Evolutionary conservation across 768 basidiomycete genomes (phyloP).

Genomic region (Lactarius tabidus): DNA sequence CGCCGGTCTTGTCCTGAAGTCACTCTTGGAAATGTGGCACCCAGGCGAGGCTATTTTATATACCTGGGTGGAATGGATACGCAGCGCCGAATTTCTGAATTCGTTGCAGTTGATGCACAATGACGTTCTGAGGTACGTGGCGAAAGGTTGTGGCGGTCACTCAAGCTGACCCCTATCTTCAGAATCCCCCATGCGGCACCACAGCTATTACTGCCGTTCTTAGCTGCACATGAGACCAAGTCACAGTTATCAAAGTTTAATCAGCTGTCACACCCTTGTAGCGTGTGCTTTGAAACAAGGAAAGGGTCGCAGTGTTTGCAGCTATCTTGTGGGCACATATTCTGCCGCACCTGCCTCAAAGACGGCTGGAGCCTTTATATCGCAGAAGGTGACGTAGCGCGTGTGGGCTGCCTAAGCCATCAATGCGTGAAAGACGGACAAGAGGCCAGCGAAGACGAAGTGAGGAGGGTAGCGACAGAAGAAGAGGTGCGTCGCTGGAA

Average conservation of each 20-base stretch:
- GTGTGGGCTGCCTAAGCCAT: conserved; percentile 79
- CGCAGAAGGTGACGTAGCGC: conserved; percentile 67
- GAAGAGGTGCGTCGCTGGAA: conserved; percentile 68
- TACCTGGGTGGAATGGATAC: conserved; percentile 68
- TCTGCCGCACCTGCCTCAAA: conserved; percentile 74
- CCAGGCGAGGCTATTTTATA: conserved; percentile 60
- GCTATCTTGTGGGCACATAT: conserved; percentile 71
- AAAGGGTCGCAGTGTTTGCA: conserved; percentile 75
- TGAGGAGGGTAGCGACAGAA: conserved; percentile 64
- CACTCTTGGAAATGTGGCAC: conserved; percentile 56
- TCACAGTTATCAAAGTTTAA: conserved; percentile 54
- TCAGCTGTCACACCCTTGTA: conserved; percentile 61
- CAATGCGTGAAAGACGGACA: conserved; percentile 64
- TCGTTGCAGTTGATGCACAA: conserved; percentile 37
- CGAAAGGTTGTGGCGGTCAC: background rate
- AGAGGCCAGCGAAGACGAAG: conserved; percentile 66
- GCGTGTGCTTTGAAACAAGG: conserved; percentile 67
- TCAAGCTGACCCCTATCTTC: background rate
- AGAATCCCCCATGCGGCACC: conserved; percentile 61
- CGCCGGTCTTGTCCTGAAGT: conserved; percentile 35
- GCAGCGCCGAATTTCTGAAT: conserved; percentile 59
- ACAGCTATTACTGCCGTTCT: conserved; percentile 43
- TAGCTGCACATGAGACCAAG: conserved; percentile 47
- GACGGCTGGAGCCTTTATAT: conserved; percentile 85
- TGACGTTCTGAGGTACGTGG: conserved; percentile 10